A percentile compares a stretch with the other conserved stretches of the same genome.
These are phyloP conservation scores for Styphnolobium japonicum DNA, from an alignment of 306 rosid genomes.

Conservation along the genomic window DNA sequence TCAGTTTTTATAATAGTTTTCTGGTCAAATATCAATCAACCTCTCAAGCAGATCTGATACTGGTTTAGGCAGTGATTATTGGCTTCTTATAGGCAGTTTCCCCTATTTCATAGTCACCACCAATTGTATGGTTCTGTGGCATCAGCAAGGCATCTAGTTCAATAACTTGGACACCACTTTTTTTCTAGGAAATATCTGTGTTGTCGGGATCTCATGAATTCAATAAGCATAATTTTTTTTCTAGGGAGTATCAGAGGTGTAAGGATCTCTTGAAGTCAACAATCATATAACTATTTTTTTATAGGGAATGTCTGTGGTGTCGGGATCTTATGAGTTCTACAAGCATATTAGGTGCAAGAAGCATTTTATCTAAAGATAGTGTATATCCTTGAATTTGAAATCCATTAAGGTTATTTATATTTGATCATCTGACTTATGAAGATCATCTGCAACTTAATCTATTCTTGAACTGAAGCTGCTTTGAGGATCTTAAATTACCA, in stretches of 20 bases:
- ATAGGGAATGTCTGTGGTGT: not conserved
- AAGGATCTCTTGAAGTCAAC: too few relatives aligned
- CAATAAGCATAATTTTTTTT: too few relatives aligned
- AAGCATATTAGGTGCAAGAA: not conserved
- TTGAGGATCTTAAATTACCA: not conserved
- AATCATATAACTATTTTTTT: too few relatives aligned
- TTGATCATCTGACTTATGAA: not conserved
- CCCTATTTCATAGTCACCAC: not conserved
- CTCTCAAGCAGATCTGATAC: not conserved
- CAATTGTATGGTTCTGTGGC: not conserved
- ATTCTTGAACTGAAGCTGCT: not conserved
- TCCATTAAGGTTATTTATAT: not conserved
- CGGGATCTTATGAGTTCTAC: too few relatives aligned
- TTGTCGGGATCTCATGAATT: not conserved
- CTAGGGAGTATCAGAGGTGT: too few relatives aligned
- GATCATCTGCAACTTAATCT: not conserved
- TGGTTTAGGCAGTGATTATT: constrained; percentile 6
- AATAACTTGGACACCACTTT: not conserved
- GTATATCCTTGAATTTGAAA: not conserved
- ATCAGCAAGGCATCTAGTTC: not conserved
- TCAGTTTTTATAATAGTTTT: not conserved
- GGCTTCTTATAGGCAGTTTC: not conserved
- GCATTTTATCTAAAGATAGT: not conserved
- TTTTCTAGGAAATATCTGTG: not conserved
- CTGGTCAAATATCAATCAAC: not conserved